These are phyloP conservation scores for Trichosporon faecale DNA, from an alignment of 1,284 basidiomycete genomes.

Conservation along the genomic window DNA sequence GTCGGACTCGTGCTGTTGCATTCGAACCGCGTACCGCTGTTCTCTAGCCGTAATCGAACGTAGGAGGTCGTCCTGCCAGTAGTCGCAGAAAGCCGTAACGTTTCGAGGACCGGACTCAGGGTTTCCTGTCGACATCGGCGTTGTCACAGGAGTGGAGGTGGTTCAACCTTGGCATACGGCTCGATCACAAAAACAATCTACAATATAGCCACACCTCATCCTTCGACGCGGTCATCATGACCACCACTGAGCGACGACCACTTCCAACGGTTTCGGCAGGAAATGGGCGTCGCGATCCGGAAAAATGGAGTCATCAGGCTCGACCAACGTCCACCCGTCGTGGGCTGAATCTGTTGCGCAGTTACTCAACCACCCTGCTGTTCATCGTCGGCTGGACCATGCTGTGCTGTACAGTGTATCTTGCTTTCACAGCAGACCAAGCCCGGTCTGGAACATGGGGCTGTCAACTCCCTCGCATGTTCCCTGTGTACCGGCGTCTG, in stretches of 20 bases:
- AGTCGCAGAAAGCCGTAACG: too few species aligned
- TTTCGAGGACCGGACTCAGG: too few species aligned
- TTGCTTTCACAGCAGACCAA: constrained; percentile 22
- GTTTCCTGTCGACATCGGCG: too few species aligned
- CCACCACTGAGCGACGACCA: background rate
- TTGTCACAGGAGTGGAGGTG: too few species aligned
- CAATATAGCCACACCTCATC: background rate
- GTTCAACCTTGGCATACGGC: too few species aligned
- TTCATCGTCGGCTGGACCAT: constrained; percentile 8
- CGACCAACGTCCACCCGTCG: background rate
- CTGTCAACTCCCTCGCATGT: constrained; percentile 98
- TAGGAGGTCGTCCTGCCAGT: too few species aligned
- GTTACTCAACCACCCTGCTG: background rate
- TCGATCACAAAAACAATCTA: background rate
- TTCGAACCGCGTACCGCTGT: too few species aligned
- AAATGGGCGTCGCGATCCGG: background rate
- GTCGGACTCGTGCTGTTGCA: too few species aligned
- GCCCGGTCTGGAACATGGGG: constrained; percentile 41
- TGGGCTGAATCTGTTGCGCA: background rate
- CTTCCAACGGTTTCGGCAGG: too few species aligned
- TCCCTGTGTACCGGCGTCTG: constrained; percentile 67
- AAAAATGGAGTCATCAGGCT: background rate
- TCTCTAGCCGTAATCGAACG: too few species aligned
- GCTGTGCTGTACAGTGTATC: constrained; percentile 13
- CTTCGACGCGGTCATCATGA: background rate